Evolutionary conservation across 1,139 yeast species (phyloP), one percentile per base, ranked within the genome.

Genomic region (Kazachstania sp.): DNA sequence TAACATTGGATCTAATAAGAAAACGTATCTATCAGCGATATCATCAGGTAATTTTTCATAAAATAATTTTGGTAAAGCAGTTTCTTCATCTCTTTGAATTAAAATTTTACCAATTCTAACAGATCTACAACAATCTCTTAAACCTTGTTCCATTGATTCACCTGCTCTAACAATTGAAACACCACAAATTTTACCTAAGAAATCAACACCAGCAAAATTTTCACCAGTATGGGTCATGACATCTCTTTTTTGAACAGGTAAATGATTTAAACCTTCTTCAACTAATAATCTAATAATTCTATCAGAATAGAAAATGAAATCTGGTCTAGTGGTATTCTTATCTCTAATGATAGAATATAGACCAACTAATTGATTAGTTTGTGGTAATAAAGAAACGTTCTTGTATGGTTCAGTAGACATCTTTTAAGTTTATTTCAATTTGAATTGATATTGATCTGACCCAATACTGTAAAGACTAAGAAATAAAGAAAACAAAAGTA

Each of bases 101-200:
- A 92, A 74, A 56, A 92, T 92, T 72, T 92, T 92, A 47, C 98
- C 98, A 53, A 92, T 86, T 64, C 97, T 77, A 40, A 92, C 98
- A 8, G 95, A 84, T 58, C 98, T 77, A 66, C 97, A 88, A 69
- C 97, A 86, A 79, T 90, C 97, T 65, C 98, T 79, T 54, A 92
- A 73, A 20, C 97, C 98, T 75, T 87, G 95, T 68, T 92, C 98
- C 98, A 92, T 92, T 40, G 95, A 83, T 69, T 92, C 98, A 54
- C 98, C 98, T 7, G 98, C 98, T 63, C 98, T 77, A 61, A 92
- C 95, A 62, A 92, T 92, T 18, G 96, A 86, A 31, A 92, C 98
- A 53, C 98, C 98, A 67, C 97, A 92, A 51, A 92, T 90, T 68
- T 86, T 88, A 41, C 97, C 97, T 62, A 81, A 71, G 66, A 90